A percentile compares a stretch with the other conserved stretches of the same genome.
phyloP scores from a whole-genome alignment of 345 rosid species.

The Salix purpurea region DNA sequence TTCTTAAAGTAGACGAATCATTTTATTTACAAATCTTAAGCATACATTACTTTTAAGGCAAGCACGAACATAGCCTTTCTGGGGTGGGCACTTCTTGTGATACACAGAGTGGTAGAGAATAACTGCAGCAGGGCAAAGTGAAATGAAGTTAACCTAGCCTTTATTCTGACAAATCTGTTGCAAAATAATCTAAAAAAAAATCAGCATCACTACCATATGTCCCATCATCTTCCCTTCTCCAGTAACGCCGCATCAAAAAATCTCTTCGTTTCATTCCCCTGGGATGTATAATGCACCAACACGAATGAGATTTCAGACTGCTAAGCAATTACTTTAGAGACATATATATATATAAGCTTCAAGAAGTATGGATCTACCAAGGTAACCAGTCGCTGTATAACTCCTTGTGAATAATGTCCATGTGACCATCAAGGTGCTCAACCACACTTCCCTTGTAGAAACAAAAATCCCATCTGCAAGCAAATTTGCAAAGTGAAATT shows the following conservation, averaged over 20 bases:
- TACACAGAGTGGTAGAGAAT: constrained; percentile 88
- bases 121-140: constrained; percentile 44
- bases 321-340: background rate
- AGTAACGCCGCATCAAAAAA: constrained; percentile 74
- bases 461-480: constrained; percentile 94
- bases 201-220: constrained; percentile 61
- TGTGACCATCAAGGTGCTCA: constrained; percentile 93
- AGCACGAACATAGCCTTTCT: constrained; percentile 77
- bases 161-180: constrained; percentile 6
- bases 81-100: constrained; percentile 83
- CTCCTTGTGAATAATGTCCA: constrained; percentile 87
- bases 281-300: constrained; percentile 17
- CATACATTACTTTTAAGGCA: constrained; percentile 98
- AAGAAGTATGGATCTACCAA: constrained; percentile 34
- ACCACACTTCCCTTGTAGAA: constrained; percentile 84
- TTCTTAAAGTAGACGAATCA: background rate
- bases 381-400: constrained; percentile 80
- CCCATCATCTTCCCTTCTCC: constrained; percentile 98
- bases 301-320: constrained; percentile 4
- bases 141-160: constrained; percentile 17
- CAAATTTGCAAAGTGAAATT: constrained; percentile 15
- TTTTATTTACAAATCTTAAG: constrained; percentile 35
- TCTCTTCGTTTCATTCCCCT: constrained; percentile 92
- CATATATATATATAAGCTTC: background rate
- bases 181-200: background rate